Evolutionary conservation across 345 rosid species (phyloP).

Genomic region (Citrus inodora): DNA sequence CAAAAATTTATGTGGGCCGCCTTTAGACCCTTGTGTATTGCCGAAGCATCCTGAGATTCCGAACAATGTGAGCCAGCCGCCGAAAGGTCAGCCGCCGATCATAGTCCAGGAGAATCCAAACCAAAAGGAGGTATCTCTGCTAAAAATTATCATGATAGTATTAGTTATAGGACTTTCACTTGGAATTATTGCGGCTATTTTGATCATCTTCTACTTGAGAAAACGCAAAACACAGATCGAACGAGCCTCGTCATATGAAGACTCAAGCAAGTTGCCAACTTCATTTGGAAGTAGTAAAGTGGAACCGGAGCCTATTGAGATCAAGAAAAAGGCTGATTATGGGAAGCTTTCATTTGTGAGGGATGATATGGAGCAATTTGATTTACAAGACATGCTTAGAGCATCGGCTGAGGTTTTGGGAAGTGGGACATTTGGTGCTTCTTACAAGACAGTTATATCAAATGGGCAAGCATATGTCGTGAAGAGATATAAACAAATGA

Average conservation of each 20-base stretch:
- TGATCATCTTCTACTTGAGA: conserved; percentile 18
- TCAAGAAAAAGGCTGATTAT: conserved; percentile 26
- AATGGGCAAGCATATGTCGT: conserved; percentile 48
- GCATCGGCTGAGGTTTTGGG: conserved; percentile 83
- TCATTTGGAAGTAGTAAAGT: not conserved
- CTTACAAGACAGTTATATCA: conserved; percentile 54
- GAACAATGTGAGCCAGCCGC: not conserved
- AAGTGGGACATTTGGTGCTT: conserved; percentile 78
- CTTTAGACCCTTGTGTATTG: conserved; percentile 37
- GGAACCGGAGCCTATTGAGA: not conserved
- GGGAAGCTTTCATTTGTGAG: conserved; percentile 46
- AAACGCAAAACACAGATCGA: conserved; percentile 7
- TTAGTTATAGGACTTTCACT: conserved; percentile 25
- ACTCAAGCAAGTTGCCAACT: conserved; percentile 17
- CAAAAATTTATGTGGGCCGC: conserved; percentile 52
- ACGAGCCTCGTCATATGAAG: conserved; percentile 10
- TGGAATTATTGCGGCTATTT: conserved; percentile 15
- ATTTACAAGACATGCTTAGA: conserved; percentile 62
- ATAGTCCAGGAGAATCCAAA: not conserved
- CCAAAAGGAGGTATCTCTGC: conserved; percentile 2
- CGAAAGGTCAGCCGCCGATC: no score
- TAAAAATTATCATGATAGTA: conserved; percentile 22
- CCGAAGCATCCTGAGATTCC: not conserved
- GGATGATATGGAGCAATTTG: conserved; percentile 52
- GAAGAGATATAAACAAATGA: conserved; percentile 81